Base-by-base conservation (phyloP, 768 basidiomycete genomes). In the Sporobolomyces roseus region DNA sequence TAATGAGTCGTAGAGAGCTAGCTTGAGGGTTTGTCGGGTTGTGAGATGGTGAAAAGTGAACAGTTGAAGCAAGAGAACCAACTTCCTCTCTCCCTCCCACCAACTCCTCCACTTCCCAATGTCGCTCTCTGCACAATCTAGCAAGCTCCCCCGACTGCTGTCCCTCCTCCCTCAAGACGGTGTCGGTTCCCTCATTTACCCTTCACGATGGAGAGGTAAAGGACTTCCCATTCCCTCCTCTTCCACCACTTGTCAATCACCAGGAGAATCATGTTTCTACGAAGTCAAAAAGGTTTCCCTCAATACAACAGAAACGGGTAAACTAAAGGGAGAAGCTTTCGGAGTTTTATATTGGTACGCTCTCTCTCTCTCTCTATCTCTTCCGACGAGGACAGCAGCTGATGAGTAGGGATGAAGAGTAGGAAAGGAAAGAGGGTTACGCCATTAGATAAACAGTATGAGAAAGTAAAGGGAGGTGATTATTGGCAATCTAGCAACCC, bases 271-370 rank as follows among this genome's bases (percentile, higher is more conserved):
- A 43, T 72, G 66, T 60, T 48, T 30, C 53, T 72, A 60, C 53
- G 71, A 68, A 16, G 52, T 72, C 49, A 62, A 61, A 45, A 58
- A 61, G 43, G 59, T 62, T 13, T 21, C 35, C 2, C 25, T 63
- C 13, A 9, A 25, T 30, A 0, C 32, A 1, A n/a, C n/a, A 41
- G 59, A 53, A 16, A 6, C 52, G 10, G 63, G 63, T 29, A 48
- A 38, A 27, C 33, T 55, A 9, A 19, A 21, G 3, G 63, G 29
- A 0, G 33, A 61, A 10, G 66, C 63, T 0, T 68, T 33, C 38
- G 71, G 71, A 29, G 66, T 68, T 17, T 14, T 32, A 4, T 51
- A 61, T 63, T 66, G 65, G 65, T 65, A 51, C 49, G 71, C n/a
- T 32, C 6, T 13, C 14, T n/a, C 60, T 13, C 58, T n/a, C 12